Percentiles rank a stretch among this genome's conserved stretches.
Conservation (phyloP, 2,329 filamentous ascomycete species). For the Aureobasidium mangrovei region DNA sequence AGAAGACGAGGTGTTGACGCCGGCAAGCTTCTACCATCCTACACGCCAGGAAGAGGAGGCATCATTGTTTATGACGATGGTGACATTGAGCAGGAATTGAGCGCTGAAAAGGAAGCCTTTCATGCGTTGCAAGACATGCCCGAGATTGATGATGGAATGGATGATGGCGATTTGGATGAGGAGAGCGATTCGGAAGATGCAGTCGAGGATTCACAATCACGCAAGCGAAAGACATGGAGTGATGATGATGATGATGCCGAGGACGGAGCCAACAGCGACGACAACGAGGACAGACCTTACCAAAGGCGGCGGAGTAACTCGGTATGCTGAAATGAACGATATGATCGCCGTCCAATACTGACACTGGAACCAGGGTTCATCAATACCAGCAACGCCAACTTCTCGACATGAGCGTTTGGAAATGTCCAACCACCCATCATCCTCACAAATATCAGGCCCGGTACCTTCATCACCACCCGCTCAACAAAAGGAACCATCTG, state of each 20-base stretch:
- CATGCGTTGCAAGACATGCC: slow-evolving; percentile 84
- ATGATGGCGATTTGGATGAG: slow-evolving; percentile 50
- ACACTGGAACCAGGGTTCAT: slow-evolving; percentile 38
- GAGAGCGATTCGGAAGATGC: slow-evolving; percentile 47
- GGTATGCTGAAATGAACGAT: slow-evolving; percentile 44
- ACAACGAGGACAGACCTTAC: slow-evolving; percentile 65
- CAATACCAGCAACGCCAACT: slow-evolving; percentile 58
- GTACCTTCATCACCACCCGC: slow-evolving; percentile 46
- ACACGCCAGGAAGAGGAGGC: slow-evolving; percentile 72
- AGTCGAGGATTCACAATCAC: slow-evolving; percentile 22
- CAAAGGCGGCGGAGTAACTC: slow-evolving; percentile 84
- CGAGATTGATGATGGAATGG: slow-evolving; percentile 67
- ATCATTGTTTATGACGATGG: slow-evolving; percentile 94
- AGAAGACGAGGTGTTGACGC: slow-evolving; percentile 59
- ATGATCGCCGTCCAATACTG: background rate
- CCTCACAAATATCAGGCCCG: slow-evolving; percentile 31
- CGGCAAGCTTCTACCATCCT: slow-evolving; percentile 62
- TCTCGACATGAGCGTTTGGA: slow-evolving; percentile 16
- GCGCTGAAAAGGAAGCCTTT: slow-evolving; percentile 69
- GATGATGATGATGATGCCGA: slow-evolving; percentile 22
- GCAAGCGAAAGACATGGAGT: slow-evolving; percentile 34
- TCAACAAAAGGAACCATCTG: slow-evolving; percentile 57
- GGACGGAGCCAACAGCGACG: slow-evolving; percentile 35
- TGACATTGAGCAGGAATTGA: slow-evolving; percentile 79
- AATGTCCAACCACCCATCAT: slow-evolving; percentile 29